Conservation (phyloP, 1,139 yeast genomes). For the Hyphopichia fennica region DNA sequence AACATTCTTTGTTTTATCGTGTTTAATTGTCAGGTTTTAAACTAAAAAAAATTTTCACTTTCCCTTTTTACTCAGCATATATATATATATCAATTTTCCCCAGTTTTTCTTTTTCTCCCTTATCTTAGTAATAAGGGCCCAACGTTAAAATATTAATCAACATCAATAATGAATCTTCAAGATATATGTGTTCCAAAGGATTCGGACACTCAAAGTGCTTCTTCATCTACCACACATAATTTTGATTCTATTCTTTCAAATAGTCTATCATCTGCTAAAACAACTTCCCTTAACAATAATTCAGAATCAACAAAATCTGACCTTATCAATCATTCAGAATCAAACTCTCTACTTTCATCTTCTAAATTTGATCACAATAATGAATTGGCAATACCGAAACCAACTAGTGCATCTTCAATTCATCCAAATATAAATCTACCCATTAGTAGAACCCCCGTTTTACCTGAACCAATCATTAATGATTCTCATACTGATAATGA, state of each 20-base stretch:
- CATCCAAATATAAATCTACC: too few species aligned
- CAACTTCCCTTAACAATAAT: neutral
- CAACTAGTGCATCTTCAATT: too few species aligned
- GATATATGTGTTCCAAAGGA: conserved; percentile 15
- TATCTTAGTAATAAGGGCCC: neutral
- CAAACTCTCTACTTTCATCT: neutral
- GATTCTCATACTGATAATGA: neutral
- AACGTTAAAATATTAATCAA: neutral
- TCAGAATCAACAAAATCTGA: conserved; percentile 3
- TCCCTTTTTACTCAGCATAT: too few species aligned
- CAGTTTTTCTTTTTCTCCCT: neutral
- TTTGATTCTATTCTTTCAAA: conserved; percentile 9
- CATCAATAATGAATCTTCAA: conserved; percentile 17
- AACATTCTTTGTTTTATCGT: too few species aligned
- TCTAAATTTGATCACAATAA: neutral
- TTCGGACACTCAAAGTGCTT: neutral
- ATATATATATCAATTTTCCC: neutral
- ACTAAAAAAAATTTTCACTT: too few species aligned
- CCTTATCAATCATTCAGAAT: neutral
- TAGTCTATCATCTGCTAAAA: conserved; percentile 7
- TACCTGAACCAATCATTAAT: neutral
- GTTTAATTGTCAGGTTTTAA: too few species aligned
- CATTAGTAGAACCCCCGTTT: neutral
- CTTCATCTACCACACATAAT: conserved; percentile 5
- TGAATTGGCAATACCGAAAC: neutral